Evolutionary conservation across 2,329 filamentous ascomycete species (phyloP).

Genomic region (Trichoderma semiorbis): DNA sequence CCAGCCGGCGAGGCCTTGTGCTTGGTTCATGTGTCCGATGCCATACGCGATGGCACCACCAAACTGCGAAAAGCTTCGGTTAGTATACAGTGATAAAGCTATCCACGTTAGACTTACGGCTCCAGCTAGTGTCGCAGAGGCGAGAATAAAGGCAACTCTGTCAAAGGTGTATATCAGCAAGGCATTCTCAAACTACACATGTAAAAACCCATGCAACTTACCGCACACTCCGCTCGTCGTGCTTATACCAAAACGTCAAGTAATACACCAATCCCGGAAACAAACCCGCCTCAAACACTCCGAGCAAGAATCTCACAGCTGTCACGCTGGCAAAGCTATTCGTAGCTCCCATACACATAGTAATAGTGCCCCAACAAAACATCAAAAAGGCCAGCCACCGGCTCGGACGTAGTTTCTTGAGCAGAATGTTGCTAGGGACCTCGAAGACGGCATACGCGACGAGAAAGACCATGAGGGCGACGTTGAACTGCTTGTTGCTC

Average conservation of each 20-base stretch:
- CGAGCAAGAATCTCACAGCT: constrained; percentile 64
- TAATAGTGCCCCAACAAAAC: constrained; percentile 63
- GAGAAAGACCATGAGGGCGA: constrained; percentile 58
- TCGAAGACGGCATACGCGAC: constrained; percentile 60
- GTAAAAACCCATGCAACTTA: constrained; percentile 19
- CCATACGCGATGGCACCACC: constrained; percentile 70
- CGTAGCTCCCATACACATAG: constrained; percentile 63
- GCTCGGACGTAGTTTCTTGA: constrained; percentile 61
- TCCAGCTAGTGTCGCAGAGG: constrained; percentile 65
- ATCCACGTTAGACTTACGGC: too few species aligned
- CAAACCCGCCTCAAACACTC: constrained; percentile 66
- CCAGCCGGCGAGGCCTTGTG: constrained; percentile 62
- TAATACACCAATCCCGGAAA: constrained; percentile 61
- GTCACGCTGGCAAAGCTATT: constrained; percentile 61
- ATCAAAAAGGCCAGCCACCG: constrained; percentile 66
- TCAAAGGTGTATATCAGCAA: not conserved
- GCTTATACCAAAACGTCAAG: constrained; percentile 71
- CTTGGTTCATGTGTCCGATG: constrained; percentile 67
- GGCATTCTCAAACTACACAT: not conserved
- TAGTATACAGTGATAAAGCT: too few species aligned
- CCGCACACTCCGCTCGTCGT: constrained; percentile 64
- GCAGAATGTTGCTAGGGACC: constrained; percentile 63
- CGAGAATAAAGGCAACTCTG: constrained; percentile 67
- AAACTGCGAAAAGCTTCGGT: too few species aligned
- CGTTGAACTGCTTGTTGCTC: constrained; percentile 58